Percentiles rank a stretch among this genome's conserved stretches.
phyloP scores from a whole-genome alignment of 805 yeast species.

The Pichia insulana region DNA sequence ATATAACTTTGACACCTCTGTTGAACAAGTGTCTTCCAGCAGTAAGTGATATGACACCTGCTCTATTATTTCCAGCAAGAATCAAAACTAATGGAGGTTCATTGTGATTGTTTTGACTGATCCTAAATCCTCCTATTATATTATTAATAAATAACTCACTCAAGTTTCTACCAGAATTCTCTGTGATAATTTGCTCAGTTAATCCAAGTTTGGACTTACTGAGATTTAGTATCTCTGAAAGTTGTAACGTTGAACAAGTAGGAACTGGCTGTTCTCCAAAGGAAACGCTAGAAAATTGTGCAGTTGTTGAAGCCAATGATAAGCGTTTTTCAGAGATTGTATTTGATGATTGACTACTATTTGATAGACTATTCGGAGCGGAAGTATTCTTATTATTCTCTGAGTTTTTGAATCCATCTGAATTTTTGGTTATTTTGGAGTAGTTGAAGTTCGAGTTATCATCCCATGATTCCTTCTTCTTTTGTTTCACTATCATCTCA shows the following conservation, averaged over 20 bases:
- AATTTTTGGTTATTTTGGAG: background rate
- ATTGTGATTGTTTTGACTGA: slow-evolving; percentile 61
- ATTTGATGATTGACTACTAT: slow-evolving; percentile 1
- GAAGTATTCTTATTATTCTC: background rate
- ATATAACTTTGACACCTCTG: slow-evolving; percentile 62
- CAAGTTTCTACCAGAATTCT: slow-evolving; percentile 62
- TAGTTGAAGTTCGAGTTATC: slow-evolving; percentile 14
- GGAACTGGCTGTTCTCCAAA: slow-evolving; percentile 33
- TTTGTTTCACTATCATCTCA: slow-evolving; percentile 60
- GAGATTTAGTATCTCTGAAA: slow-evolving; percentile 64
- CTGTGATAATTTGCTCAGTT: slow-evolving; percentile 39
- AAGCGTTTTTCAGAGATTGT: slow-evolving; percentile 3
- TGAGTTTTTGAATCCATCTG: background rate
- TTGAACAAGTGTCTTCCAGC: slow-evolving; percentile 73
- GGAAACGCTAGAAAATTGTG: slow-evolving; percentile 13
- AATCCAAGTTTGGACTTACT: slow-evolving; percentile 46
- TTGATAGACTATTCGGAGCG: background rate
- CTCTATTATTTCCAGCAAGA: slow-evolving; percentile 62
- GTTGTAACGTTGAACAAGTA: slow-evolving; percentile 67
- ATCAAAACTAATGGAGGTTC: slow-evolving; percentile 69
- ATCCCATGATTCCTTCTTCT: slow-evolving; percentile 49
- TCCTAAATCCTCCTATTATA: slow-evolving; percentile 62
- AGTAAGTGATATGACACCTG: slow-evolving; percentile 70
- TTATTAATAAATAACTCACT: slow-evolving; percentile 49
- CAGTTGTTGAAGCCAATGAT: slow-evolving; percentile 6